Base-by-base conservation (phyloP, 1,284 basidiomycete species). In the Vanrija sp. region DNA sequence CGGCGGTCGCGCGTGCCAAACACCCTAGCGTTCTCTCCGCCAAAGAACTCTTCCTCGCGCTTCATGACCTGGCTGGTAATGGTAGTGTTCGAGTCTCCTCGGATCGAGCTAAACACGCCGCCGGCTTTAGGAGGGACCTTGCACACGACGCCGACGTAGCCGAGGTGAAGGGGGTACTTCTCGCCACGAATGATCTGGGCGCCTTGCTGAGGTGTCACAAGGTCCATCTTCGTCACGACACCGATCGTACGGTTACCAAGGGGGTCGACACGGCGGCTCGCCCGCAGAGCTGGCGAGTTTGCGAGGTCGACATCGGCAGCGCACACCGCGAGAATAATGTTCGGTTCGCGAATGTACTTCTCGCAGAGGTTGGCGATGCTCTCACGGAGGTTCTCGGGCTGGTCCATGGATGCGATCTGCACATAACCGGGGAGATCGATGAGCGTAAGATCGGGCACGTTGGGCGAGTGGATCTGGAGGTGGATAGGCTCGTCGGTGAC, bases 191-290 rank as follows among this genome's bases (percentile, higher is more conserved):
- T 78, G 57, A 98, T 93, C 19, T 75, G 67, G 0, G 86, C 88
- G 5, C 94, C 96, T 52, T 86, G 82, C 54, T 89, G 86, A 0
- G 94, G 84, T 25, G 86, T 80, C 15, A 99, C 91, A 19, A 99
- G 80, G 70, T 99, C 95, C 93, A 99, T 96, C 82, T 99, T 99
- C 41, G 96, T 99, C 43, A 99, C 83, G 6, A 99, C 96, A 27
- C 96, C 95, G 63, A 99, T 95, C 0, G 96, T 98, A 25, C 95
- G 84, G 55, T 93, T 79, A 7, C 96, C 95, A 6, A 98, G 79
- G 2, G 95, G 95, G 71, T 99, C 95, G 3, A 98, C 90, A 60
- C 89, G 88, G 43, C 93, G 82, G 70, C 89, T 94, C 0, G 96
- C 93, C 36, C 93, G 82, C 43, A 99, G 78, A 0, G 96, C 95